Evolutionary conservation across 805 yeast genomes (phyloP).

Genomic region (Yamadazyma sp.): DNA sequence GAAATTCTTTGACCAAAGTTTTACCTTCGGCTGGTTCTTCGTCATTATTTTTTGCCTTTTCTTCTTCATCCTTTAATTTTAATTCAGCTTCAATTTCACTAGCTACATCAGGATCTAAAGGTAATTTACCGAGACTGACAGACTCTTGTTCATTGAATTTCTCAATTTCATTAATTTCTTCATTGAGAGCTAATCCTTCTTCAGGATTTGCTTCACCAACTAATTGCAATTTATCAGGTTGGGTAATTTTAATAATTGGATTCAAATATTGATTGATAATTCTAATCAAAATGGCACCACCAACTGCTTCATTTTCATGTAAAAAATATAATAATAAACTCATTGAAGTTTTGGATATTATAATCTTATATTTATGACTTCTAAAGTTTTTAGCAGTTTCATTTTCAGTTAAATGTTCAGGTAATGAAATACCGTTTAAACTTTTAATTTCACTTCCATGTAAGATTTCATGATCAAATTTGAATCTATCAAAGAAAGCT

Average conservation of each 20-base stretch:
- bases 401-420: constrained; percentile 81
- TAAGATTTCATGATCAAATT: constrained; percentile 65
- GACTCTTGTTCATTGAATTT: constrained; percentile 60
- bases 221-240: constrained; percentile 39
- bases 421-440: constrained; percentile 69
- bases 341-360: constrained; percentile 78
- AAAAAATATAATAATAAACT: constrained; percentile 80
- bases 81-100: constrained; percentile 84
- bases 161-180: constrained; percentile 48
- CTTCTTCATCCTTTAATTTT: constrained; percentile 58
- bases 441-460: constrained; percentile 77
- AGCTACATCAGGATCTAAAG: constrained; percentile 79
- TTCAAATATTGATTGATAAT: constrained; percentile 81
- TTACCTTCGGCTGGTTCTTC: constrained; percentile 31
- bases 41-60: background rate
- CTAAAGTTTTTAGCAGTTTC: constrained; percentile 75
- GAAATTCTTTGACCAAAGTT: constrained; percentile 38
- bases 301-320: constrained; percentile 88
- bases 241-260: constrained; percentile 41
- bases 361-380: constrained; percentile 67
- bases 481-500: constrained; percentile 69
- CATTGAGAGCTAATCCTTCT: constrained; percentile 50
- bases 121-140: constrained; percentile 79
- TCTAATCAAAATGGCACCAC: constrained; percentile 84
- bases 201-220: constrained; percentile 49